phyloP scores from a whole-genome alignment of 805 yeast genomes.

The Ogataea henricii region DNA sequence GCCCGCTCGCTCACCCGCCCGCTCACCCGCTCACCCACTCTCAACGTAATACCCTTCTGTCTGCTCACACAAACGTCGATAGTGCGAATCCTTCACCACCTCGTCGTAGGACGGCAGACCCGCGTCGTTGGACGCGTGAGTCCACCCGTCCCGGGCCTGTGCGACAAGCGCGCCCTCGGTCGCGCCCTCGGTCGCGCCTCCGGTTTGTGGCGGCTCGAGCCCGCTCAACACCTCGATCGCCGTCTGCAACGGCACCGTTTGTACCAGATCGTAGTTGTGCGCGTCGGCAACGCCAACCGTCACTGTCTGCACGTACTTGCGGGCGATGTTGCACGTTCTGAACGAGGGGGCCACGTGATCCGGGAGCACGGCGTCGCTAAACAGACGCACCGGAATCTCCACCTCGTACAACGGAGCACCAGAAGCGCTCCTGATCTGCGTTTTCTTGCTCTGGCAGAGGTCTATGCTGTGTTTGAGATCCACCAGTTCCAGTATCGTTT shows the following conservation, averaged over 20 bases:
- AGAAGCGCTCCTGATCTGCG: slow-evolving; percentile 20
- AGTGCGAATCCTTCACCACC: slow-evolving; percentile 7
- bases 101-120: slow-evolving; percentile 20
- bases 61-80: background rate
- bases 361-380: slow-evolving; percentile 46
- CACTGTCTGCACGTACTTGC: slow-evolving; percentile 44
- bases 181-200: no score
- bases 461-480: slow-evolving; percentile 38
- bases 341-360: slow-evolving; percentile 55
- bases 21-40: background rate
- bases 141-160: background rate
- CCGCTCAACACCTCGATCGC: slow-evolving; percentile 27
- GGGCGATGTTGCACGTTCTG: slow-evolving; percentile 53
- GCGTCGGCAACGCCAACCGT: slow-evolving; percentile 33
- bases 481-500: slow-evolving; percentile 25
- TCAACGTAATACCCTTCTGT: background rate
- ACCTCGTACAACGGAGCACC: slow-evolving; percentile 38
- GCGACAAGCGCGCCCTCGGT: no score
- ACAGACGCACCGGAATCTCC: slow-evolving; percentile 45
- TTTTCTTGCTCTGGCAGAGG: slow-evolving; percentile 36
- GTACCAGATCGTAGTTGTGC: slow-evolving; percentile 11
- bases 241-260: slow-evolving; percentile 16
- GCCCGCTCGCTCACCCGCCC: no score
- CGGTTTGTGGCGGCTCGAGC: slow-evolving; percentile 19
- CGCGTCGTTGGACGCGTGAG: background rate